Percentiles rank a stretch among this genome's conserved stretches.
Conservation (phyloP, 371 early-diverging fungal species). For the Dichotomocladium elegans region DNA sequence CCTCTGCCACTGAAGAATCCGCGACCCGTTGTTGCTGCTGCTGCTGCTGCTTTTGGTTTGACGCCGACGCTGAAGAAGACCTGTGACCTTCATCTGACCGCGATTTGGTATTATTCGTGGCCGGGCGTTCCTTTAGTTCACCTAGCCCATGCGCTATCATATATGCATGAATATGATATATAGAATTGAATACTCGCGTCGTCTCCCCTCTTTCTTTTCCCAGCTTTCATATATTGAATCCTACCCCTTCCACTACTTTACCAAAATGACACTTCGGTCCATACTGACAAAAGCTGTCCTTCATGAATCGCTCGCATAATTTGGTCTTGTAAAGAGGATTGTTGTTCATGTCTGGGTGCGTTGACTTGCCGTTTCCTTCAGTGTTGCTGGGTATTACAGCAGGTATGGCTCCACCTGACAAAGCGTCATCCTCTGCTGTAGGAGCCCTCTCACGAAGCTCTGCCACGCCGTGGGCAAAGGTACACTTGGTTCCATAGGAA, state of each 20-base stretch:
- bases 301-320: conserved; percentile 76
- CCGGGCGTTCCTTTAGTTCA: conserved; percentile 27
- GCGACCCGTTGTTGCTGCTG: conserved; percentile 13
- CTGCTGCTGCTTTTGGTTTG: not conserved
- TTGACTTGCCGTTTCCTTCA: not conserved
- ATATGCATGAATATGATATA: not conserved
- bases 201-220: not conserved
- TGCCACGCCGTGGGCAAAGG: conserved; percentile 81
- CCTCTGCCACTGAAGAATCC: conserved; percentile 12
- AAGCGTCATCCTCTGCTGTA: not conserved
- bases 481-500: conserved; percentile 76
- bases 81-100: not conserved
- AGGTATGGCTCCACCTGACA: too few species aligned
- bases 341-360: conserved; percentile 11
- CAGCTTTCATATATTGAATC: too few species aligned
- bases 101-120: conserved; percentile 7
- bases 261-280: conserved; percentile 85
- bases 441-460: conserved; percentile 64
- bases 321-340: conserved; percentile 82
- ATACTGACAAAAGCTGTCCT: conserved; percentile 78
- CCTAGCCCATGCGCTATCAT: conserved; percentile 15
- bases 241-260: conserved; percentile 6
- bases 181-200: not conserved
- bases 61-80: not conserved
- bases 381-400: not conserved